Percentiles rank a stretch among this genome's conserved stretches.
Conservation (phyloP, 2,329 filamentous ascomycete species). For the Plectosphaerella sp. region DNA sequence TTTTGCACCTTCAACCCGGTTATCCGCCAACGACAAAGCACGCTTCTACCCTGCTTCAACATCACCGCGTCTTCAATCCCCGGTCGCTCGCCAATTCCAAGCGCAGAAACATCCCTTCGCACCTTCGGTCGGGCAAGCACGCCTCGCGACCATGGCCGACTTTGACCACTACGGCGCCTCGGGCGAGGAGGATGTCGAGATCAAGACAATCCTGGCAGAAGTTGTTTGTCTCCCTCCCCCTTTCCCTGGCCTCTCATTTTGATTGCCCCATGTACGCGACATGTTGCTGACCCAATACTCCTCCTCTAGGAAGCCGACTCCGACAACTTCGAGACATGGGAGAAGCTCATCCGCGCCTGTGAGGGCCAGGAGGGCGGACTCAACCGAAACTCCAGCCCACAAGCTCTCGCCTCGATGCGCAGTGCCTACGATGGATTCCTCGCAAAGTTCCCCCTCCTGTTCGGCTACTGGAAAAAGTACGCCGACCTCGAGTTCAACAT, state of each 20-base stretch:
- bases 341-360: conserved; percentile 79
- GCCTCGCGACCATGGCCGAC: conserved; percentile 55
- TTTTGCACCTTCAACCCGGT: neutral
- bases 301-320: conserved; percentile 57
- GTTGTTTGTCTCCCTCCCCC: conserved; percentile 54
- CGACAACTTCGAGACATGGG: conserved; percentile 93
- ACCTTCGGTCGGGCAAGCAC: neutral
- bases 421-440: conserved; percentile 90
- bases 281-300: conserved; percentile 14
- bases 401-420: conserved; percentile 82
- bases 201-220: conserved; percentile 72
- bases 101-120: neutral
- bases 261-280: neutral
- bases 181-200: conserved; percentile 77
- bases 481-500: conserved; percentile 97
- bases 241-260: neutral
- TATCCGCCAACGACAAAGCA: neutral
- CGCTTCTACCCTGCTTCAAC: no score
- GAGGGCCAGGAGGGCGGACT: conserved; percentile 87
- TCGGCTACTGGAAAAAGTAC: conserved; percentile 99
- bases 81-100: neutral
- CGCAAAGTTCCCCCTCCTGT: conserved; percentile 89
- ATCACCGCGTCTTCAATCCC: neutral
- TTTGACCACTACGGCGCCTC: conserved; percentile 65
- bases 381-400: conserved; percentile 93